A percentile compares a stretch with the other conserved stretches of the same genome.
These are phyloP conservation scores for Beauveria scarabaeidicola DNA, from an alignment of 2,329 filamentous ascomycete species.

Conservation along the genomic window DNA sequence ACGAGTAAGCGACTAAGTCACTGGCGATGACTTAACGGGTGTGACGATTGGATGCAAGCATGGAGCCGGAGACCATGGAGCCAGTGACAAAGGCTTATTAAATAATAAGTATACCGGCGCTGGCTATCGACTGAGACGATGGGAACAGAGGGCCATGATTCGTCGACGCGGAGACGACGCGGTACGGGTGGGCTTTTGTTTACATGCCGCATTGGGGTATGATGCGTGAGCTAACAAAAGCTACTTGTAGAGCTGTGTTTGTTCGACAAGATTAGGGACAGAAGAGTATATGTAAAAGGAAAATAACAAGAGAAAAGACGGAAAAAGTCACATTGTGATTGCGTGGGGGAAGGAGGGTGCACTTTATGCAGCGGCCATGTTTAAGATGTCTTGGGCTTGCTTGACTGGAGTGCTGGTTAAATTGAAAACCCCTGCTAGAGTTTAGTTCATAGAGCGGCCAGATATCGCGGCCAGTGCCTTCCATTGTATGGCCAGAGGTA, in stretches of 20 bases:
- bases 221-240: constrained; percentile 7
- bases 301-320: not conserved
- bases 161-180: constrained; percentile 6
- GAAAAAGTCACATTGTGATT: not conserved
- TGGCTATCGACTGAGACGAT: not conserved
- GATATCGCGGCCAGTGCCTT: constrained; percentile 4
- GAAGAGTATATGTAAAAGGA: not conserved
- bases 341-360: not conserved
- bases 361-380: not conserved
- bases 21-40: not conserved
- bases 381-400: not conserved
- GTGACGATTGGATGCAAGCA: not conserved
- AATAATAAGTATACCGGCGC: not conserved
- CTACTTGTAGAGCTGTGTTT: not conserved
- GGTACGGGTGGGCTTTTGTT: constrained; percentile 9
- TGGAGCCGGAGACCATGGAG: not conserved
- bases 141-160: not conserved
- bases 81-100: not conserved
- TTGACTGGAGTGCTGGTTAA: constrained; percentile 2
- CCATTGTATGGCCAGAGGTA: not conserved
- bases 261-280: not conserved
- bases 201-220: constrained; percentile 6
- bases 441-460: not conserved
- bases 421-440: constrained; percentile 5
- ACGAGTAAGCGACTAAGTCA: not conserved